Percentiles rank a stretch among this genome's conserved stretches.
These are phyloP conservation scores for Mallotus repandus DNA, from an alignment of 441 rosid species.

Conservation along the genomic window DNA sequence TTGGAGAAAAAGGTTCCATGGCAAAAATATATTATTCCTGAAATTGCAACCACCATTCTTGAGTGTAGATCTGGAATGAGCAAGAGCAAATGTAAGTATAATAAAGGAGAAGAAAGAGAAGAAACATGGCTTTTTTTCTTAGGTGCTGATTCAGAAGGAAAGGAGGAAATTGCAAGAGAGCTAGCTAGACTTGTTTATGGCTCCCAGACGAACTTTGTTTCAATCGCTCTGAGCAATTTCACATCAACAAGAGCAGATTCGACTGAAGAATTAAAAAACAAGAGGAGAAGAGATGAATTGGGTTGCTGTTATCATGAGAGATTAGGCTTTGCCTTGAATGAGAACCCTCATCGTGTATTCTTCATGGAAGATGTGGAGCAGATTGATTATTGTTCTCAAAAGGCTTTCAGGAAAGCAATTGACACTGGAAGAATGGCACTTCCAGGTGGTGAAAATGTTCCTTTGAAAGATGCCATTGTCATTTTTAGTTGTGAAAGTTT, in stretches of 20 bases:
- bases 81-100: conserved; percentile 22
- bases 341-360: conserved; percentile 67
- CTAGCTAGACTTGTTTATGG: conserved; percentile 57
- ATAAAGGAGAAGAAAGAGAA: conserved; percentile 30
- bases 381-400: conserved; percentile 32
- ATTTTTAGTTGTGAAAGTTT: conserved; percentile 50
- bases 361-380: conserved; percentile 57
- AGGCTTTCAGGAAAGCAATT: conserved; percentile 44
- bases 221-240: conserved; percentile 40
- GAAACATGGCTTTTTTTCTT: conserved; percentile 61
- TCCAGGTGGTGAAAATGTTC: conserved; percentile 47
- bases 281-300: conserved; percentile 41
- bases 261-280: conserved; percentile 33
- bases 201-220: conserved; percentile 42
- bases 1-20: conserved; percentile 56
- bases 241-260: conserved; percentile 29
- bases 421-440: conserved; percentile 41
- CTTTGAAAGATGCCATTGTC: conserved; percentile 59
- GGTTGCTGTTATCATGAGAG: conserved; percentile 39
- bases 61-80: conserved; percentile 51
- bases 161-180: conserved; percentile 54
- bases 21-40: conserved; percentile 51
- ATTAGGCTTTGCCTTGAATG: conserved; percentile 55
- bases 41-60: conserved; percentile 46
- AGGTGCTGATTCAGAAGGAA: conserved; percentile 49